phyloP scores from a whole-genome alignment of 495 filamentous ascomycete genomes.

The Physcia stellaris region DNA sequence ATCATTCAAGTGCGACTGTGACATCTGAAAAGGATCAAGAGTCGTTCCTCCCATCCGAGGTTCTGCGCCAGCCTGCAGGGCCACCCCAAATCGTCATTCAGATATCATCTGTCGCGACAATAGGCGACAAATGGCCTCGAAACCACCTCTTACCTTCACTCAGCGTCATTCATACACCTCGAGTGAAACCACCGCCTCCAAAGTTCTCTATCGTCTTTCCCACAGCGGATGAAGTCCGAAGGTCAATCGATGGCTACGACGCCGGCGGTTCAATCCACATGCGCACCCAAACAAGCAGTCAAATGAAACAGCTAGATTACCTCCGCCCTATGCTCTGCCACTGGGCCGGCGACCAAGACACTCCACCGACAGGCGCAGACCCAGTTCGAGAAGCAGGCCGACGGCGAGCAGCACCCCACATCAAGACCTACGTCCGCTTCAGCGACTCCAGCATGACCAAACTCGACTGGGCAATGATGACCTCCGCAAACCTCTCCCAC shows the following conservation, averaged over 20 bases:
- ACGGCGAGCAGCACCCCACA: constrained; percentile 74
- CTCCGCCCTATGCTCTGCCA: constrained; percentile 56
- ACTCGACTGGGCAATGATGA: constrained; percentile 80
- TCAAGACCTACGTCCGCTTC: constrained; percentile 82
- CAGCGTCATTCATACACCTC: constrained; percentile 2
- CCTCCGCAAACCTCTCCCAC: constrained; percentile 75
- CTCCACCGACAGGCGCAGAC: neutral
- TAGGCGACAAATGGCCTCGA: constrained; percentile 69
- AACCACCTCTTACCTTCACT: constrained; percentile 47
- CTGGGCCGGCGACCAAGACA: constrained; percentile 42
- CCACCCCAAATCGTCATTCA: constrained; percentile 58
- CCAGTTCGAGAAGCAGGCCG: constrained; percentile 39
- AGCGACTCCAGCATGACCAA: constrained; percentile 26
- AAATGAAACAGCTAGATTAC: constrained; percentile 64
- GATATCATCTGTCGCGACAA: constrained; percentile 70
- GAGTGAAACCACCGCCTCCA: constrained; percentile 11
- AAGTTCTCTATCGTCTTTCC: constrained; percentile 62
- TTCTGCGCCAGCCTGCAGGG: too few relatives aligned
- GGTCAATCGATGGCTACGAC: constrained; percentile 62
- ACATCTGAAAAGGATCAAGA: too few relatives aligned
- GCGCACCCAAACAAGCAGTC: constrained; percentile 51
- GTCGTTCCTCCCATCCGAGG: too few relatives aligned
- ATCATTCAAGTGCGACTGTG: too few relatives aligned
- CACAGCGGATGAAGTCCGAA: constrained; percentile 63
- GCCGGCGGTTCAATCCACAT: constrained; percentile 76